Evolutionary conservation across 805 yeast species (phyloP).

Genomic region (Schwanniomyces sp.): DNA sequence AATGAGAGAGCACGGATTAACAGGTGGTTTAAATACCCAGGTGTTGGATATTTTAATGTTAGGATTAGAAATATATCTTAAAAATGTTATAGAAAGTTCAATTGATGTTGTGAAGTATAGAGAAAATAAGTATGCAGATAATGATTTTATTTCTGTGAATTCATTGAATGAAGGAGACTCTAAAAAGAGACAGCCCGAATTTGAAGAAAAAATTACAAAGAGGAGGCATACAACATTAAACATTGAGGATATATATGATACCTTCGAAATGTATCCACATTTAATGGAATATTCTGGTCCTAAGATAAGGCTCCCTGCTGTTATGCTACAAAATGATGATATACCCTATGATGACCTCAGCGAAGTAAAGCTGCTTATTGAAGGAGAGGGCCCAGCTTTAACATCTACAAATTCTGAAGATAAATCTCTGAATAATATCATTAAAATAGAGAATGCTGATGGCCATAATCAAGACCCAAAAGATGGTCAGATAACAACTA

Average conservation of each 20-base stretch:
- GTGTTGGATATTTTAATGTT: constrained; percentile 73
- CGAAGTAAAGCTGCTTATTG: constrained; percentile 27
- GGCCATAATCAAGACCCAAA: background rate
- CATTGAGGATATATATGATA: constrained; percentile 65
- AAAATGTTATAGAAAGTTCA: constrained; percentile 69
- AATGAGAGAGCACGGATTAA: constrained; percentile 85
- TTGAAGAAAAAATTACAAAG: constrained; percentile 10
- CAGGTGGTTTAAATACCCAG: constrained; percentile 75
- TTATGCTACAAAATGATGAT: constrained; percentile 59
- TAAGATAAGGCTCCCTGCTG: constrained; percentile 46
- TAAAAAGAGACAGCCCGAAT: constrained; percentile 19
- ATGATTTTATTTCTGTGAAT: constrained; percentile 28
- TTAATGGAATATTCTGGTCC: constrained; percentile 70
- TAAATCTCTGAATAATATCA: constrained; percentile 1
- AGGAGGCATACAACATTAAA: constrained; percentile 39
- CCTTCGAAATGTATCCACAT: constrained; percentile 65
- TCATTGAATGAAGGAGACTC: background rate
- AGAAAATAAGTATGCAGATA: constrained; percentile 42
- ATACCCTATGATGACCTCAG: constrained; percentile 31
- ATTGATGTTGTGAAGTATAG: constrained; percentile 70
- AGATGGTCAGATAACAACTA: background rate
- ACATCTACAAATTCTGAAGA: constrained; percentile 1
- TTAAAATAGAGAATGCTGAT: constrained; percentile 1
- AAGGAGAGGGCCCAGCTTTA: background rate
- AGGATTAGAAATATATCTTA: constrained; percentile 83